phyloP scores from a whole-genome alignment of 2,329 filamentous ascomycete species.

The Elsinoe fawcettii region DNA sequence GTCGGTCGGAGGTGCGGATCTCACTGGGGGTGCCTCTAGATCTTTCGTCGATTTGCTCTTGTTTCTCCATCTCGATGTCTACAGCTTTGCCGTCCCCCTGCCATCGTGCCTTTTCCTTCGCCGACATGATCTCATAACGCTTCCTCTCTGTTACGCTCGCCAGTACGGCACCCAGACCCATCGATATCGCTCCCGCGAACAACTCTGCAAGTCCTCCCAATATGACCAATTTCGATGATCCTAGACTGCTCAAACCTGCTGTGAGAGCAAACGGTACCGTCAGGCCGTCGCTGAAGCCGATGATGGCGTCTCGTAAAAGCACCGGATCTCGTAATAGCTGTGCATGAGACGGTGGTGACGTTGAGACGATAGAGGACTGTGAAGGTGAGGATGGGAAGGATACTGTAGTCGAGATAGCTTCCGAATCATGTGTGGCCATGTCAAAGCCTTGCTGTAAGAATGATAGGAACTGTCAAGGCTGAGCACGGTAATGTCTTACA shows the following conservation, averaged over 20 bases:
- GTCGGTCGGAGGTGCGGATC: not conserved
- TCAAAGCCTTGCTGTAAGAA: not conserved
- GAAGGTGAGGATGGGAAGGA: not conserved
- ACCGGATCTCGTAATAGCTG: slow-evolving; percentile 29
- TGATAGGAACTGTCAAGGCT: not conserved
- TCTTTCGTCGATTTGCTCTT: not conserved
- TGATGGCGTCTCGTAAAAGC: slow-evolving; percentile 57
- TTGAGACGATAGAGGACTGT: not conserved
- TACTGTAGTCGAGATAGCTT: not conserved
- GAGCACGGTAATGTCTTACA: not conserved
- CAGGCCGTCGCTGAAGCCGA: slow-evolving; percentile 70
- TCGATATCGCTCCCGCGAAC: slow-evolving; percentile 66
- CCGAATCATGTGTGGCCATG: not conserved
- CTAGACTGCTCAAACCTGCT: slow-evolving; percentile 56
- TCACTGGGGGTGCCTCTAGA: not conserved
- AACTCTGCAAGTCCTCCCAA: slow-evolving; percentile 66
- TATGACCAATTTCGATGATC: slow-evolving; percentile 30
- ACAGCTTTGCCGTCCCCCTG: not conserved
- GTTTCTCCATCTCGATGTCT: not conserved
- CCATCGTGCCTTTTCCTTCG: slow-evolving; percentile 35
- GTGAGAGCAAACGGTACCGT: slow-evolving; percentile 75
- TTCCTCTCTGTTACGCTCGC: slow-evolving; percentile 53
- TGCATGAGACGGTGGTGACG: not conserved
- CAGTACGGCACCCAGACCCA: slow-evolving; percentile 69
- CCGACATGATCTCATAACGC: slow-evolving; percentile 44